A percentile compares a stretch with the other conserved stretches of the same genome.
Evolutionary conservation across 768 basidiomycete species (phyloP).

Genomic region (Dictyophora rubrovolvata): DNA sequence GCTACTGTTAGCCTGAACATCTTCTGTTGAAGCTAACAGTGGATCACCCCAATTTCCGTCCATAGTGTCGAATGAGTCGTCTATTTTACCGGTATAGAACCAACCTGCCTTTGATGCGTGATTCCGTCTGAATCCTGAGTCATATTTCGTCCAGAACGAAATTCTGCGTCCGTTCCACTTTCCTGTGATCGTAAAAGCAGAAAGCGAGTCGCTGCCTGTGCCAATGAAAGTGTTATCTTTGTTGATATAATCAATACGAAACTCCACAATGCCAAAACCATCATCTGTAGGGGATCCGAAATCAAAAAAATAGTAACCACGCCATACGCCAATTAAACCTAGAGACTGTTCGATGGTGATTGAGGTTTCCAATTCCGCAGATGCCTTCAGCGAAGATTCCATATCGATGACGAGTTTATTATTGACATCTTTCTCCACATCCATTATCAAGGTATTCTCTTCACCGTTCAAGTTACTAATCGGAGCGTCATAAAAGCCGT

Average conservation of each 20-base stretch:
- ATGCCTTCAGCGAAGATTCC: not conserved
- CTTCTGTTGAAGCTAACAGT: no score
- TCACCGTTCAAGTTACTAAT: no score
- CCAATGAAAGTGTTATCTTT: not conserved
- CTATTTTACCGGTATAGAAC: not conserved
- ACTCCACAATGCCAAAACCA: not conserved
- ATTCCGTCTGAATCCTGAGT: no score
- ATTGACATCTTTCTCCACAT: not conserved
- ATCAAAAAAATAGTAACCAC: not conserved
- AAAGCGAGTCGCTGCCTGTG: not conserved
- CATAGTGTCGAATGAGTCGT: not conserved
- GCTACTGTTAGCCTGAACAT: no score
- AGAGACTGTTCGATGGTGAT: not conserved
- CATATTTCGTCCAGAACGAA: no score
- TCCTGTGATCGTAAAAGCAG: not conserved
- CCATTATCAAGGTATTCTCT: not conserved
- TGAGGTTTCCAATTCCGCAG: not conserved
- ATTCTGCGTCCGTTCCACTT: not conserved
- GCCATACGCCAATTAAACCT: not conserved
- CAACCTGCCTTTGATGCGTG: no score
- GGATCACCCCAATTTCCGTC: not conserved
- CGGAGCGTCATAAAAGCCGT: not conserved
- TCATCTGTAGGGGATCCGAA: no score
- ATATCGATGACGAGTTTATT: no score
- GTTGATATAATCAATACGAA: not conserved